Evolutionary conservation across 345 rosid species (phyloP).

Genomic region (Firmiana major): DNA sequence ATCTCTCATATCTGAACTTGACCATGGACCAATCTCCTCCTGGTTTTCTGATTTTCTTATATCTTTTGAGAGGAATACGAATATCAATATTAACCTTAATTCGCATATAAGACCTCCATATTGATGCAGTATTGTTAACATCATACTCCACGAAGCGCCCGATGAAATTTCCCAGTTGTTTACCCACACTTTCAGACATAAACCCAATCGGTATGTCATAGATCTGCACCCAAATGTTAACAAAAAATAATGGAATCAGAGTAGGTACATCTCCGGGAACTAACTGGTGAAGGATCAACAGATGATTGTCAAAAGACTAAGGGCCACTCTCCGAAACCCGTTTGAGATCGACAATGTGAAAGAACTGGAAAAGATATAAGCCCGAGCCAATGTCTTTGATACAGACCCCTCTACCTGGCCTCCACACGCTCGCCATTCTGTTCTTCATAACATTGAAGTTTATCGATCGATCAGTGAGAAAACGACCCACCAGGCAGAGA

Average conservation of each 20-base stretch:
- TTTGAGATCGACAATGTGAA: too few relatives aligned
- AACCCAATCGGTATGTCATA: not conserved
- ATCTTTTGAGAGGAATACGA: not conserved
- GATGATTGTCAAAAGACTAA: not conserved
- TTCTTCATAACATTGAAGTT: too few relatives aligned
- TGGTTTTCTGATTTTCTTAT: not conserved
- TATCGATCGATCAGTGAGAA: too few relatives aligned
- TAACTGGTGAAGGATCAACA: not conserved
- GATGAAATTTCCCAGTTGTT: not conserved
- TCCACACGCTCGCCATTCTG: too few relatives aligned
- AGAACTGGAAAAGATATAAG: too few relatives aligned
- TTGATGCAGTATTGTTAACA: not conserved
- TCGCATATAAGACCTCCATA: not conserved
- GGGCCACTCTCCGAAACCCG: too few relatives aligned
- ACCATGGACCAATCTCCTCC: not conserved
- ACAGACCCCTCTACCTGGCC: too few relatives aligned
- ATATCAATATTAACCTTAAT: not conserved
- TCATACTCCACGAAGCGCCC: not conserved
- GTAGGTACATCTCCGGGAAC: not conserved
- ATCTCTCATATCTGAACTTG: not conserved
- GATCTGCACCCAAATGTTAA: not conserved
- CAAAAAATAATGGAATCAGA: not conserved
- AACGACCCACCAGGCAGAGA: too few relatives aligned
- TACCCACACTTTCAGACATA: not conserved
- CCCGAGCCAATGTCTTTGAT: too few relatives aligned